phyloP scores from a whole-genome alignment of 805 yeast genomes.

The Cyberlindnera amylophila region DNA sequence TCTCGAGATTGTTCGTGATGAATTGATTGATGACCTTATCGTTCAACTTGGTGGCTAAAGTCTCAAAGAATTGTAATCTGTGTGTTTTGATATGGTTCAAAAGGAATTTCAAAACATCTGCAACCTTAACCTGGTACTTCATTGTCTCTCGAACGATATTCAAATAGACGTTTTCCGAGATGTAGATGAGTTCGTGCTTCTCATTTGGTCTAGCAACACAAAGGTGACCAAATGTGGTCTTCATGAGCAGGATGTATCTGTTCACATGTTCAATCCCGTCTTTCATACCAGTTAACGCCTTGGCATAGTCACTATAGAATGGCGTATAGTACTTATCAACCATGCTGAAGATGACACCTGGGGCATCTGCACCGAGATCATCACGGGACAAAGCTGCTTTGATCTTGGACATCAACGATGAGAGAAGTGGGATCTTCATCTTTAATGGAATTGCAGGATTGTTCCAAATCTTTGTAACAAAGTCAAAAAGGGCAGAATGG shows the following conservation, averaged over 20 bases:
- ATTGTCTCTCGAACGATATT: slow-evolving; percentile 7
- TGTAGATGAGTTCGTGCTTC: slow-evolving; percentile 3
- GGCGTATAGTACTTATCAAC: slow-evolving; percentile 4
- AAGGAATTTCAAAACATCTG: slow-evolving; percentile 19
- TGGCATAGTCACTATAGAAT: slow-evolving; percentile 8
- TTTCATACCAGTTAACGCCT: background rate
- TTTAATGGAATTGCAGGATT: background rate
- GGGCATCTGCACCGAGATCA: background rate
- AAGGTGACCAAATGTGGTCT: slow-evolving; percentile 17
- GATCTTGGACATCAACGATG: slow-evolving; percentile 8
- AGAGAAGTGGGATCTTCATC: slow-evolving; percentile 2
- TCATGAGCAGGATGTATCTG: slow-evolving; percentile 14
- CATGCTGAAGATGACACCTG: background rate
- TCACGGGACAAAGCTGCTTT: slow-evolving; percentile 1
- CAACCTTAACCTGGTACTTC: slow-evolving; percentile 8
- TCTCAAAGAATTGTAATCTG: slow-evolving; percentile 18
- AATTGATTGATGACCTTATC: slow-evolving; percentile 8
- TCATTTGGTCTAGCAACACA: slow-evolving; percentile 4
- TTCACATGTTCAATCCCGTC: slow-evolving; percentile 16
- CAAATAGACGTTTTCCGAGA: slow-evolving; percentile 14
- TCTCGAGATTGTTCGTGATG: slow-evolving; percentile 24
- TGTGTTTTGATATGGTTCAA: slow-evolving; percentile 14
- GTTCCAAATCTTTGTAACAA: slow-evolving; percentile 5
- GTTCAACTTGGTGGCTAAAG: slow-evolving; percentile 4
- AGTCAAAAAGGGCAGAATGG: background rate